Evolutionary conservation across 1,284 basidiomycete species (phyloP), one percentile per base, ranked within the genome.

Genomic region (Apiotrichum porosum): DNA sequence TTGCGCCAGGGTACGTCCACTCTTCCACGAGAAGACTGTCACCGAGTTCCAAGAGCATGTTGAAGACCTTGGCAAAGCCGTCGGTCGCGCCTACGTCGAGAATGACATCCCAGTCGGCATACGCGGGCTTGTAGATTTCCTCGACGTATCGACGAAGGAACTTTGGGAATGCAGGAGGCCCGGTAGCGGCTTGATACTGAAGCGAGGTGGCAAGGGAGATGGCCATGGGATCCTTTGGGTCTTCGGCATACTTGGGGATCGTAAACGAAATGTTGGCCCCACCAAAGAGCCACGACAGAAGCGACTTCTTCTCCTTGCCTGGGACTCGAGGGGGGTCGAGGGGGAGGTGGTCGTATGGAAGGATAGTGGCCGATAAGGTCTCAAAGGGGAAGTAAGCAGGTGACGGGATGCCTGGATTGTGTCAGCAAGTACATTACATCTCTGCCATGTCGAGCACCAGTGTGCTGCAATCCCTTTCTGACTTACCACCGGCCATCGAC

Each of bases 11-110:
- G 49, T 77, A 77, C 0, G 74, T 74, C 71, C 73, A 77, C 52
- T 76, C 75, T 49, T 84, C 83, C 15, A 81, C 80, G 2, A 91
- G 66, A 38, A 88, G 75, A 9, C 79, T 78, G 57, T 91, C 86
- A 9, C 86, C 87, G 1, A 78, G 78, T 61, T 90, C 85, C 63
- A 82, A 81, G 13, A 91, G 71, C 82, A 87, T 52, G 66, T 56
- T 51, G 43, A 62, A 60, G 40, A 70, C 66, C 53, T 75, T 74
- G 52, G 49, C 70, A 59, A 68, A 81, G 31, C 80, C 87, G 63
- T 88, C 88, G 0, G 88, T 91, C 52, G 86, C 86, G 15, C 87
- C 87, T 12, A 79, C 79, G 55, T 85, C 80, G 9, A 85, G 64
- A 17, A 88, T 64, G 2, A 79, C 80, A 9, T 78, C 73, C 68